These are phyloP conservation scores for Wolfiporia cocos DNA, from an alignment of 1,284 basidiomycete genomes.

Conservation along the genomic window DNA sequence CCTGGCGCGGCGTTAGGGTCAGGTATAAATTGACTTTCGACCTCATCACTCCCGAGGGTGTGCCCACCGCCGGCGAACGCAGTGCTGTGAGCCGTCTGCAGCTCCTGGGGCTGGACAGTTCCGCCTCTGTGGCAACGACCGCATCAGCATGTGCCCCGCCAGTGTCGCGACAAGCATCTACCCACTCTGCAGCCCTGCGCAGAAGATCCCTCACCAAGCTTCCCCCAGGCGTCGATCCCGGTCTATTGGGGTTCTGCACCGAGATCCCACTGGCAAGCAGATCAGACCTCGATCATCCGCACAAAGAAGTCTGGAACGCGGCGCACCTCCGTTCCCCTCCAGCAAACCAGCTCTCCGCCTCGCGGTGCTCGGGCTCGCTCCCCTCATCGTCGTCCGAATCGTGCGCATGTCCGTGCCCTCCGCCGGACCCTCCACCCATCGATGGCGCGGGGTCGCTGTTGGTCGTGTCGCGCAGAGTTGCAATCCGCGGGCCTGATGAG, in stretches of 20 bases:
- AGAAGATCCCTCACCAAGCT: conserved; percentile 79
- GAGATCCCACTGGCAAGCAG: conserved; percentile 68
- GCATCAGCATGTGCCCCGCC: too few relatives aligned
- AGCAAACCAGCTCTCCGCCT: conserved; percentile 69
- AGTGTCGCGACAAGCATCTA: too few relatives aligned
- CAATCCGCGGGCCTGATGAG: conserved; percentile 16
- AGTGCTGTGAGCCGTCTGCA: conserved; percentile 8
- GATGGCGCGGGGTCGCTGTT: conserved; percentile 11
- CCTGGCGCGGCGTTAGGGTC: conserved; percentile 45
- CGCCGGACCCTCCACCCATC: conserved; percentile 8
- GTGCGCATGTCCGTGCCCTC: conserved; percentile 11
- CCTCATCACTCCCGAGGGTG: conserved; percentile 83
- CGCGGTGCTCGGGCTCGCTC: conserved; percentile 32
- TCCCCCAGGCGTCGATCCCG: conserved; percentile 44
- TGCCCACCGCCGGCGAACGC: conserved; percentile 71
- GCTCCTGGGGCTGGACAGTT: conserved; percentile 23
- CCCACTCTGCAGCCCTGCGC: conserved; percentile 76
- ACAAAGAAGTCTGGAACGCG: background rate
- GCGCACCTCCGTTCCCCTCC: conserved; percentile 82
- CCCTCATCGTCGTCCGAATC: conserved; percentile 43
- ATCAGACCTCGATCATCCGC: background rate
- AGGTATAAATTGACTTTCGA: conserved; percentile 66
- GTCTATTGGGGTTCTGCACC: conserved; percentile 77
- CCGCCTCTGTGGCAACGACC: conserved; percentile 29
- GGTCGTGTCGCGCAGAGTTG: conserved; percentile 19